Evolutionary conservation across 176 grass and related monocot species (phyloP).

Genomic region (bread wheat (Triticum aestivum)): IWGSC_CS_RefSeq_v2.1 NC_057803.1:614533642-614534141

Average conservation of each 20-base stretch:
- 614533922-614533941: constrained; percentile 73
- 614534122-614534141: constrained; percentile 60
- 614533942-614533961: constrained; percentile 65
- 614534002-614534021: constrained; percentile 65
- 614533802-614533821: constrained; percentile 38
- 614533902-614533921: constrained; percentile 59
- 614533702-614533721: constrained; percentile 41
- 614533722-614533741: constrained; percentile 36
- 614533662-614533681: constrained; percentile 63
- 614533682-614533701: constrained; percentile 51
- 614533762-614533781: constrained; percentile 33
- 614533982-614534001: constrained; percentile 60
- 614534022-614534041: constrained; percentile 64
- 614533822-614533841: constrained; percentile 50
- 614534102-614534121: constrained; percentile 60
- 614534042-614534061: constrained; percentile 66
- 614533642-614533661: constrained; percentile 47
- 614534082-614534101: constrained; percentile 72
- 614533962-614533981: constrained; percentile 52
- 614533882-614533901: constrained; percentile 49
- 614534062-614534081: constrained; percentile 76
- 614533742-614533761: constrained; percentile 36
- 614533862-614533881: constrained; percentile 38
- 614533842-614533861: constrained; percentile 35
- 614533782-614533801: constrained; percentile 39